phyloP scores from a whole-genome alignment of 202 grass and related monocot species.

The Carex sylvatica region DNA sequence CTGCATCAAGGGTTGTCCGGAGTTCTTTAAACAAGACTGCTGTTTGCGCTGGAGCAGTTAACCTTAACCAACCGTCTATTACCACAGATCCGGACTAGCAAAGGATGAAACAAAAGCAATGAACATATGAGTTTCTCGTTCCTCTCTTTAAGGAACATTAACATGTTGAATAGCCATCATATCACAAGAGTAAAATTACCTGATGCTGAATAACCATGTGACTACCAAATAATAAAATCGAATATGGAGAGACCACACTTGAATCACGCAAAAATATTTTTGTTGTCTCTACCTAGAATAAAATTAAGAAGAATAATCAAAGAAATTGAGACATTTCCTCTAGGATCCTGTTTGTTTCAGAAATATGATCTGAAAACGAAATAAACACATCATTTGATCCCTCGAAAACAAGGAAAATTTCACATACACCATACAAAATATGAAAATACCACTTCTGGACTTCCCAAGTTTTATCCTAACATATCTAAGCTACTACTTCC shows the following conservation, averaged over 20 bases:
- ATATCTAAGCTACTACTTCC: neutral
- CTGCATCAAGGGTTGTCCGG: conserved; percentile 69
- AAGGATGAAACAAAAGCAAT: conserved; percentile 14
- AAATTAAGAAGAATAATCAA: conserved; percentile 27
- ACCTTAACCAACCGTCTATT: conserved; percentile 89
- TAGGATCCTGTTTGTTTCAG: conserved; percentile 1
- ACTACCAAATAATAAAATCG: conserved; percentile 88
- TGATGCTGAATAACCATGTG: conserved; percentile 91
- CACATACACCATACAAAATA: neutral
- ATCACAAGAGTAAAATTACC: conserved; percentile 48
- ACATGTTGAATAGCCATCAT: conserved; percentile 58
- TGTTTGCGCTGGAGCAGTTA: conserved; percentile 80
- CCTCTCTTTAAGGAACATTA: conserved; percentile 9
- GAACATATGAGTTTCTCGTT: conserved; percentile 8
- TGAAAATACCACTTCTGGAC: neutral
- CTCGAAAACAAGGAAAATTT: neutral
- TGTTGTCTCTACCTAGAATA: conserved; percentile 82
- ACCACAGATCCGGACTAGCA: conserved; percentile 65
- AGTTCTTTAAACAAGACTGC: conserved; percentile 92
- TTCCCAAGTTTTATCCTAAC: neutral
- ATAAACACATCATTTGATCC: neutral
- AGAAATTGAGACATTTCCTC: neutral
- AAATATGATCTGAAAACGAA: conserved; percentile 6
- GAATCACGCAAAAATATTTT: conserved; percentile 83
- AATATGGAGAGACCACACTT: conserved; percentile 77